Evolutionary conservation across 805 yeast species (phyloP), one percentile per base, ranked within the genome.

Genomic region (Wickerhamiella dianesei): DNA sequence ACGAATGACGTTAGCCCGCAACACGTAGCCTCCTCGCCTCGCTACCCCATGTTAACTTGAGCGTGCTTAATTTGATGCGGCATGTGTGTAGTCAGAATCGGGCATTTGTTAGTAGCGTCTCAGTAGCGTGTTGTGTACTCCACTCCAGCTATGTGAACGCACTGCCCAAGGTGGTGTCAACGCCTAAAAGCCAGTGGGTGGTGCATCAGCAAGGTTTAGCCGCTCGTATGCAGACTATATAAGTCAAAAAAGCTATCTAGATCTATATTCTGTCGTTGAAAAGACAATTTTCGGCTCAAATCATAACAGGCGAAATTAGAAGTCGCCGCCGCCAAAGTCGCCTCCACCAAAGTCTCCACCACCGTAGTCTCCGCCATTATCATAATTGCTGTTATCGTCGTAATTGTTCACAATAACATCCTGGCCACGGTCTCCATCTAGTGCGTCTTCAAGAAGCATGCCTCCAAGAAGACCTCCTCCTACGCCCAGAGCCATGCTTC

Each of bases 401-500:
- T 53, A 66, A 68, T 54, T 70, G 61, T 57, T 66, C 54, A 58
- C 66, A 52, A 49, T 66, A 58, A 48, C 58, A 55, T 47, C 45
- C 21, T 40, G 46, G 40, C 41, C 50, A 41, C 47, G 50, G 17
- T 25, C 25, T 39, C 41, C 48, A 25, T 43, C 50, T 32, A 56
- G 40, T 22, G 54, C 56, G 2, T 48, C 53, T 36, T 52, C 61
- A 14, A 57, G 53, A 39, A 57, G 48, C 59, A 57, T 53, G 18
- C 61, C 61, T n/a, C 61, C 61, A 4, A 57, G 57, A 29, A 56
- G 42, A 19, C 61, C 61, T 22, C 58, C 61, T 29, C 61, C 61
- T n/a, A 48, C 57, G 5, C 60, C 61, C 40, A 57, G 48, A 9
- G 58, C 59, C 59, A 56, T 61, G 44, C 77, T 72, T 46, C 79